These are phyloP conservation scores for Mycocalia duriaeana DNA, from an alignment of 1,284 basidiomycete species.

Conservation along the genomic window DNA sequence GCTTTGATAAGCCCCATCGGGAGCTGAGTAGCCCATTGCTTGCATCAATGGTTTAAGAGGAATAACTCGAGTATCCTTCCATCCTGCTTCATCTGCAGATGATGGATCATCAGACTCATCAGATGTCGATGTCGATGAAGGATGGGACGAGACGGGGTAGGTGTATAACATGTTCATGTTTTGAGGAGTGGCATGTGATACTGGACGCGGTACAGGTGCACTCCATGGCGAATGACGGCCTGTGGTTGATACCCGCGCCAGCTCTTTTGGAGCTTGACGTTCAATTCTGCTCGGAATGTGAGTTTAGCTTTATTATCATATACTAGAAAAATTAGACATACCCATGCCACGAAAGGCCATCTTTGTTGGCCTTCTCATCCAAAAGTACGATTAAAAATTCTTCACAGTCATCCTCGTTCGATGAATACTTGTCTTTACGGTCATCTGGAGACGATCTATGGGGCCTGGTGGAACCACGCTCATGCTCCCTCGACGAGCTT, in stretches of 20 bases:
- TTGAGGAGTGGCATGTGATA: background rate
- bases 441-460: background rate
- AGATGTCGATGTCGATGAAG: constrained; percentile 1
- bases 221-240: constrained; percentile 32
- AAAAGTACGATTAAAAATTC: constrained; percentile 34
- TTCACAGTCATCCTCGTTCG: constrained; percentile 5
- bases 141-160: too few species aligned
- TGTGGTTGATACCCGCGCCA: constrained; percentile 13
- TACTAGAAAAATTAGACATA: constrained; percentile 14
- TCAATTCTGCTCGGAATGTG: background rate
- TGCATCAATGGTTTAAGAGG: constrained; percentile 24
- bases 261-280: constrained; percentile 1
- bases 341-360: constrained; percentile 35
- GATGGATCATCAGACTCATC: constrained; percentile 18
- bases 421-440: background rate
- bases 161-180: too few species aligned
- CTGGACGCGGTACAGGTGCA: constrained; percentile 26
- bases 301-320: background rate
- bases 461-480: background rate
- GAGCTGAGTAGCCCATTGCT: constrained; percentile 16
- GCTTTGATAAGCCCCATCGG: constrained; percentile 16
- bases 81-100: constrained; percentile 21
- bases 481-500: background rate
- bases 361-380: constrained; percentile 27
- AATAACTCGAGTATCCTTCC: constrained; percentile 26